Evolutionary conservation across 768 basidiomycete species (phyloP), one percentile per base, ranked within the genome.

Genomic region (Artomyces pyxidatus): DNA sequence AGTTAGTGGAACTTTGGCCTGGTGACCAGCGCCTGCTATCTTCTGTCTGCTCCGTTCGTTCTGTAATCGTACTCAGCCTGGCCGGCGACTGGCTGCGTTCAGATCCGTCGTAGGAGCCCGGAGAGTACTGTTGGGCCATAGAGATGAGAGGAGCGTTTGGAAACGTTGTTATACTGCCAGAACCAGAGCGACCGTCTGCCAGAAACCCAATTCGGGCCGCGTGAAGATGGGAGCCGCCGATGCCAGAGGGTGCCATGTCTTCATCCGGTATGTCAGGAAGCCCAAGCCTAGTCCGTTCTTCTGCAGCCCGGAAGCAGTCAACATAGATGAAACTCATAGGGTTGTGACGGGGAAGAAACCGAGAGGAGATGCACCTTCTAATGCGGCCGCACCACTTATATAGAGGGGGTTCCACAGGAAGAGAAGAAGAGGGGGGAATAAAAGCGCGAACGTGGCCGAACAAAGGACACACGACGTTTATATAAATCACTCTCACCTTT

Each of bases 401-500:
- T 48, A 23, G 42, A 56, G 43, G 43, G 30, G 37, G 38, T 42
- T 51, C 45, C 59, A 64, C n/a, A n/a, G n/a, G 54, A 67, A 44
- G 64, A 58, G 37, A 45, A 21, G 26, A 37, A 39, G 32, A 12
- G 21, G 60, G 63, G 26, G 49, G 62, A 62, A 50, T 58, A 57
- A 59, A 59, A 59, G 65, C 63, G 56, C 61, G 56, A 41, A 37
- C 29, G 41, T 35, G 64, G 60, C 47, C 60, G 54, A 57, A 50
- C 47, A 53, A 45, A 43, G 48, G 49, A 38, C 35, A 45, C 45
- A 58, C 42, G 56, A 63, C 66, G 64, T 61, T 61, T 59, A 61
- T 68, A 67, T 59, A 38, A 49, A 54, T 50, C 57, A 58, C 54
- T 74, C 90, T 85, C 71, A 93, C 92, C 93, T 86, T 83, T 85